Percentiles rank a stretch among this genome's conserved stretches.
Evolutionary conservation across 2,329 filamentous ascomycete species (phyloP).

Genomic region (Drechslerella dactyloides): DNA sequence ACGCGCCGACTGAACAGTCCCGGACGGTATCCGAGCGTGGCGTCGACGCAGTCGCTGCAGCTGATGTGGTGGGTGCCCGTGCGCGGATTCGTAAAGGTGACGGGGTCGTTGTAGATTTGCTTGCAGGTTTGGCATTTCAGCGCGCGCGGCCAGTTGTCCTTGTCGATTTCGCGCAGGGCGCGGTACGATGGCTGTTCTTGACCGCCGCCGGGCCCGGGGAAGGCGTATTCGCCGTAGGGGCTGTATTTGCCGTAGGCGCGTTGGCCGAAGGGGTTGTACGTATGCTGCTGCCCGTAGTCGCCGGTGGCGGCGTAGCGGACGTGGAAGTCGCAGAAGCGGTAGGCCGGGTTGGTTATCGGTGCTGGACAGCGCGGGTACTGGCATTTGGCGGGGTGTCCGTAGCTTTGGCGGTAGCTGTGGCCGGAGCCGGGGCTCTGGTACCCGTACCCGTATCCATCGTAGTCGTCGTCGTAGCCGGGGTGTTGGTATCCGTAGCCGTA

Average conservation of each 20-base stretch:
- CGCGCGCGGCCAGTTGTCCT: constrained; percentile 30
- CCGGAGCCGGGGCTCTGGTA: constrained; percentile 1
- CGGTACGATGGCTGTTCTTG: constrained; percentile 9
- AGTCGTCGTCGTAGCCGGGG: too few species aligned
- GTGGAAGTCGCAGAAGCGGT: constrained; percentile 34
- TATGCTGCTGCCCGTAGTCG: constrained; percentile 1
- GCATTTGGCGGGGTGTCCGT: too few species aligned
- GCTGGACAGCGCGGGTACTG: constrained; percentile 25
- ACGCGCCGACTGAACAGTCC: constrained; percentile 4
- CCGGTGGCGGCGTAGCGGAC: not conserved
- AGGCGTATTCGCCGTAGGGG: too few species aligned
- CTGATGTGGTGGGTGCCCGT: constrained; percentile 10
- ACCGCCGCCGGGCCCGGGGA: not conserved
- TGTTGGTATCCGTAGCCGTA: too few species aligned
- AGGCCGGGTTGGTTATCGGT: constrained; percentile 5
- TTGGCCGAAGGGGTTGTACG: not conserved
- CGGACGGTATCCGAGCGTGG: not conserved
- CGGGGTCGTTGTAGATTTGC: constrained; percentile 23
- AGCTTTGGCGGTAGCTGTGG: constrained; percentile 15
- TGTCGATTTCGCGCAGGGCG: constrained; percentile 32
- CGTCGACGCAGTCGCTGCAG: constrained; percentile 24
- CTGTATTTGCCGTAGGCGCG: too few species aligned
- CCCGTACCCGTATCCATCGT: too few species aligned
- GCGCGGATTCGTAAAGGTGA: constrained; percentile 6
- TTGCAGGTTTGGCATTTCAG: constrained; percentile 34